These are phyloP conservation scores for Magnolia changhungtana DNA, from an alignment of 164 flowering plant species.

Conservation along the genomic window DNA sequence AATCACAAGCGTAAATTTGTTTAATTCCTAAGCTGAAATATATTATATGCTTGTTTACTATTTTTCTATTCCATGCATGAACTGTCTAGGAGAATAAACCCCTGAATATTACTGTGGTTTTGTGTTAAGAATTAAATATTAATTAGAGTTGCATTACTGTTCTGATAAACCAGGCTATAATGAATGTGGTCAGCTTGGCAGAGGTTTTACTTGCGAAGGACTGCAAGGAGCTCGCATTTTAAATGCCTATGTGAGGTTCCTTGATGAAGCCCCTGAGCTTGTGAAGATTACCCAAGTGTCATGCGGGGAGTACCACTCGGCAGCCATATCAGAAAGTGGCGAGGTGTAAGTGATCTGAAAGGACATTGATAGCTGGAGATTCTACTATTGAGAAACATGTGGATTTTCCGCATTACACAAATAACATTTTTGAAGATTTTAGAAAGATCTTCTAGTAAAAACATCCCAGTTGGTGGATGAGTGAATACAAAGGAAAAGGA, in stretches of 20 bases:
- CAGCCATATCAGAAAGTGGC: too few relatives aligned
- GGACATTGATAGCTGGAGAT: too few relatives aligned
- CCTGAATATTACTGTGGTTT: slow-evolving; percentile 10
- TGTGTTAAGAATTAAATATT: slow-evolving; percentile 34
- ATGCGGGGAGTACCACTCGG: too few relatives aligned
- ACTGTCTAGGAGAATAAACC: neutral
- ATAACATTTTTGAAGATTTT: too few relatives aligned
- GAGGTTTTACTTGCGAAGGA: slow-evolving; percentile 97
- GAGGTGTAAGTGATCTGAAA: too few relatives aligned
- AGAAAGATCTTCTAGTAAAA: too few relatives aligned
- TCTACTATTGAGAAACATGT: too few relatives aligned
- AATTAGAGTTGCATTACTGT: slow-evolving; percentile 29
- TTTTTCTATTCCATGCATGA: neutral
- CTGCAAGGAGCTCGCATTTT: slow-evolving; percentile 83
- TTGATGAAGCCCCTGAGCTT: slow-evolving; percentile 94
- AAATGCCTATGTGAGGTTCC: slow-evolving; percentile 71
- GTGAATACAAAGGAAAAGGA: too few relatives aligned
- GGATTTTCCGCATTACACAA: too few relatives aligned
- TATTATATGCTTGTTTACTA: neutral
- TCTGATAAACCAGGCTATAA: slow-evolving; percentile 87
- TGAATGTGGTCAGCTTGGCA: slow-evolving; percentile 98
- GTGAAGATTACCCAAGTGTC: too few relatives aligned
- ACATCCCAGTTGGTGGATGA: too few relatives aligned
- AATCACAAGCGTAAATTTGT: neutral
- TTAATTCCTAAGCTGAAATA: neutral